Base-by-base conservation (phyloP, 208 protist species). In the Spongospora subterranea region DNA sequence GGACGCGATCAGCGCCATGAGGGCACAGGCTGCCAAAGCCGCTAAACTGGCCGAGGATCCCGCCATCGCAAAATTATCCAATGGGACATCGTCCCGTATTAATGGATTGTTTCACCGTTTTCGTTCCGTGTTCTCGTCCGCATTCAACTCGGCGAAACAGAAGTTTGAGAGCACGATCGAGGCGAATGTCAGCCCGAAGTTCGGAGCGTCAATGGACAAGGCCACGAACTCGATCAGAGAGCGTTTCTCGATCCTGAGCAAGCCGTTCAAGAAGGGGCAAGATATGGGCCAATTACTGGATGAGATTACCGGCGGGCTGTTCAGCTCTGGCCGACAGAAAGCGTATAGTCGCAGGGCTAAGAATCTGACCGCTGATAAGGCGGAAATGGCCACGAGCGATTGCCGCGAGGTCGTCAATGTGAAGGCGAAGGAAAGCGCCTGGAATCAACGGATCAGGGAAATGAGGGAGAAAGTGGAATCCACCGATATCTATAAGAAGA, bases 331-430 rank as follows among this genome's bases (percentile, higher is more conserved):
- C 6, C n/a, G 71, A 39, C 6, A 43, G n/a, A 82, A 43, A n/a
- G 17, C 6, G 35, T 82, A 43, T 35, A 35, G 71, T 40, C 6
- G 71, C 17, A 82, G n/a, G 13, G 17, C 6, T 6, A 6, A 82
- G 13, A 6, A 43, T 39, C n/a, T 13, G 71, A 43, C 71, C 6
- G 29, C 54, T 17, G 71, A 35, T 40, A 6, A 13, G 11, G 71
- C 71, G n/a, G 71, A 35, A 13, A 43, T 35, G n/a, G 17, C 71
- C 71, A n/a, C 40, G 17, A 45, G 13, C 71, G 71, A 82, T 35
- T 6, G 17, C n/a, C 71, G 71, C 35, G 71, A 82, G n/a, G 71
- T 82, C 35, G 71, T 82, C 71, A 13, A 40, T 35, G 71, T 82
- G 17, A 35, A 43, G n/a, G 40, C 6, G 13, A 13, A 6, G 11